Evolutionary conservation across 2,329 filamentous ascomycete genomes (phyloP), one percentile per base, ranked within the genome.

Genomic region (Chrysoporthe deuterocubensis): DNA sequence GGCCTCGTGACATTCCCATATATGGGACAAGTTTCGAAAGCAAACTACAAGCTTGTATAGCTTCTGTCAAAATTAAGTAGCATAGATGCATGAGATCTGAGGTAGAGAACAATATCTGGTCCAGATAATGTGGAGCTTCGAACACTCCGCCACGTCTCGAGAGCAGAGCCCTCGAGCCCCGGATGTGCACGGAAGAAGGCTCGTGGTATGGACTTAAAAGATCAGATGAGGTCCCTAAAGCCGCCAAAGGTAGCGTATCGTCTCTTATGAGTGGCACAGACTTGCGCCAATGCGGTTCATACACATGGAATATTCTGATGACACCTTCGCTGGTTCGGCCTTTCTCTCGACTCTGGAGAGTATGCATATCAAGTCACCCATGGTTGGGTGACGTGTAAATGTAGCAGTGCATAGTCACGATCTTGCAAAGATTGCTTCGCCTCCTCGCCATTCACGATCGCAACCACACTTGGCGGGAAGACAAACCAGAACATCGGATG

Each of bases 201-300:
- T 32, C 50, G 44, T 34, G 32, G 32, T n/a, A 37, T 26, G 42
- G 61, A 42, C 11, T 37, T 2, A 21, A 16, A 43, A 65, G 32
- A 58, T 65, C 54, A 59, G 63, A 65, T 65, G 63, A 65, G 56
- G 40, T 37, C 34, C 48, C 54, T 59, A 44, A 65, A 34, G 52
- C 52, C 16, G 21, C 63, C 43, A 65, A 26, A 48, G 59, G n/a
- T 44, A 21, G 40, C n/a, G 42, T 40, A 40, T 34, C 40, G 13
- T n/a, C 21, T 60, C 21, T 21, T 7, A 42, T 44, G n/a, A 4
- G 2, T 48, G 43, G 26, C 59, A 48, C 43, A 43, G 59, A 61
- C 59, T 61, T 32, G 37, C 14, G 59, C 43, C 43, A 61, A 48
- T 46, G 59, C 48, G 59, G 59, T 43, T 61, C 43, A 61, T 34